Evolutionary conservation across 2,329 filamentous ascomycete species (phyloP), one percentile per base, ranked within the genome.

Genomic region (Colletotrichum lindemuthianum): DNA sequence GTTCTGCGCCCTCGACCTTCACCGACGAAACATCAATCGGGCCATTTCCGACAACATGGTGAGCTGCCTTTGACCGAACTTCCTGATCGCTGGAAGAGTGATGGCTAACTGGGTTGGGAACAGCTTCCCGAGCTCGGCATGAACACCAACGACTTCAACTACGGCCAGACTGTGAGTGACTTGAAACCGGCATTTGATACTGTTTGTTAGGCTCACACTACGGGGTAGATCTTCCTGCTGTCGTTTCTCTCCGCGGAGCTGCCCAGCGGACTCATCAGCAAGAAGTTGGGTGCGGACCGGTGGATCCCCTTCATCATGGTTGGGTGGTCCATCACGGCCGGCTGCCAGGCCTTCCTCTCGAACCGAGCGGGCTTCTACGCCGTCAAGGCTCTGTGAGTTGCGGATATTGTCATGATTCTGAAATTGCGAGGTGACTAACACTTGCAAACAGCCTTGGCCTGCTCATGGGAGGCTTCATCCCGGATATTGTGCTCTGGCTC

Each of bases 381-480:
- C 2, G 73, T 77, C 60, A 77, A 81, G 37, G 77, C 76, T 3
- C 67, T 84, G 24, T 24, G 24, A 24, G 24, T 24, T 24, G 24
- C 24, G 5, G 24, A 24, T 24, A 5, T 0, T 24, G 24, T 5
- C n/a, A 24, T 2, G 24, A 24, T 24, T 24, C 24, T 5, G 24
- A 24, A 24, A 24, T 24, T 24, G 24, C 4, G 0, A 4, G 5
- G 24, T 24, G 24, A 24, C 24, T 24, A 4, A 24, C 24, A 1
- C 24, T 3, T 24, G 24, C 4, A 4, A 24, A 24, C 24, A 24
- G 24, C 2, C 68, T 85, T 2, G 83, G 82, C 1, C 72, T 84
- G 3, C 69, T 82, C 13, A 81, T 82, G 77, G 82, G 82, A 16
- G 82, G 82, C 0, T 84, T 84, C 60, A 84, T 84, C 36, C 82